Percentiles rank a stretch among this genome's conserved stretches.
Conservation (phyloP, 768 basidiomycete species). For the Hypsizygus marmoreus region DNA sequence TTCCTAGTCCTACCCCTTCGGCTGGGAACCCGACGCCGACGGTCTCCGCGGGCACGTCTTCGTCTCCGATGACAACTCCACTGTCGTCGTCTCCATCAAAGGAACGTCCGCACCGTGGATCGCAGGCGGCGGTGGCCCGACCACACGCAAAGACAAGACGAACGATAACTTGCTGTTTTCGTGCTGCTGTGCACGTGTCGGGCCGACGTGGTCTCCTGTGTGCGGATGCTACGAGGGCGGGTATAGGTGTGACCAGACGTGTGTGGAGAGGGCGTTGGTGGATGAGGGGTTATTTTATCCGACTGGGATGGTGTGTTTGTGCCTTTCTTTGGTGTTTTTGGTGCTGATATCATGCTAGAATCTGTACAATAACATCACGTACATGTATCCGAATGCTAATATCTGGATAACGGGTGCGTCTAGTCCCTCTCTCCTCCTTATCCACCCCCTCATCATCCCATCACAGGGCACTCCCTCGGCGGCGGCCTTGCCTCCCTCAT, state of each 20-base stretch:
- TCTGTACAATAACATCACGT: slow-evolving; percentile 89
- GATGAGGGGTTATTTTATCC: slow-evolving; percentile 90
- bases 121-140: slow-evolving; percentile 73
- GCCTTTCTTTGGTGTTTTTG: background rate
- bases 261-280: slow-evolving; percentile 74
- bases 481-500: slow-evolving; percentile 84
- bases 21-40: slow-evolving; percentile 89
- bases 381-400: slow-evolving; percentile 84
- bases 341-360: slow-evolving; percentile 49
- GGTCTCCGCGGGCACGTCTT: slow-evolving; percentile 93
- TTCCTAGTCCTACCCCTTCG: slow-evolving; percentile 68
- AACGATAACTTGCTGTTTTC: slow-evolving; percentile 97
- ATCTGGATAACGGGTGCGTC: slow-evolving; percentile 80
- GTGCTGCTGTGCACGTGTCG: slow-evolving; percentile 95
- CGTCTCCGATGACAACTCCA: slow-evolving; percentile 79
- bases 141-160: slow-evolving; percentile 84
- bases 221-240: slow-evolving; percentile 82
- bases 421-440: background rate
- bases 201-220: slow-evolving; percentile 90
- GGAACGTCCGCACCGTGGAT: slow-evolving; percentile 86
- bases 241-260: slow-evolving; percentile 78
- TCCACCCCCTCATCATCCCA: background rate
- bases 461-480: slow-evolving; percentile 72
- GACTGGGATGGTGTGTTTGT: slow-evolving; percentile 77
- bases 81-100: slow-evolving; percentile 87